Conservation (phyloP, 768 basidiomycete species). For the Tylopilus balloui region DNA sequence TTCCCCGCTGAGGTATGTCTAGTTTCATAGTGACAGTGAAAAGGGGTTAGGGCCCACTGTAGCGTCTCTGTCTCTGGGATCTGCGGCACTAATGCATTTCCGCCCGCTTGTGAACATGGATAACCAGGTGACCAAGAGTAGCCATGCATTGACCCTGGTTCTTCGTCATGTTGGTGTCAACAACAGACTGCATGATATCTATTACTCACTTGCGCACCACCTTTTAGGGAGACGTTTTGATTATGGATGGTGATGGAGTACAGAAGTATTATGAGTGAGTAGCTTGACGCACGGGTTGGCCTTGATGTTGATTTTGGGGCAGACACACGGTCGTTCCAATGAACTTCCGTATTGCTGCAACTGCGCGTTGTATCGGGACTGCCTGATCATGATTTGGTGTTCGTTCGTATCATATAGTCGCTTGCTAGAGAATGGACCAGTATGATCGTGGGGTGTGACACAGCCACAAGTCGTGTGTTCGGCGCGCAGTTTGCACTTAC, state of each 20-base stretch:
- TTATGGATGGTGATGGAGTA: conserved; percentile 70
- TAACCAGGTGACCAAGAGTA: conserved; percentile 19
- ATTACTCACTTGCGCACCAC: conserved; percentile 1
- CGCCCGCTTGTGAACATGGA: conserved; percentile 43
- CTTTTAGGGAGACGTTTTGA: conserved; percentile 69
- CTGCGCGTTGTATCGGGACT: conserved; percentile 60
- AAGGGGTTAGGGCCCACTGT: conserved; percentile 66
- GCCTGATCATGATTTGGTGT: conserved; percentile 12
- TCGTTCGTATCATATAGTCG: background rate
- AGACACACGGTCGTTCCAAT: conserved; percentile 74
- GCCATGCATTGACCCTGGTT: conserved; percentile 48
- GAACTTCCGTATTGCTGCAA: conserved; percentile 77
- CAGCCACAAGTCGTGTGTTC: conserved; percentile 13
- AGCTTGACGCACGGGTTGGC: background rate
- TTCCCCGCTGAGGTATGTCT: conserved; percentile 8
- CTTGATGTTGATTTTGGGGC: conserved; percentile 11
- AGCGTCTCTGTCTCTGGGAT: conserved; percentile 73
- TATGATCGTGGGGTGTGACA: conserved; percentile 1
- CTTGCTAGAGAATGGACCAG: background rate
- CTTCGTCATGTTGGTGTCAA: conserved; percentile 56
- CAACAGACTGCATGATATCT: background rate
- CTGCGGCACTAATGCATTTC: conserved; percentile 78
- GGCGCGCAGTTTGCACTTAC: background rate
- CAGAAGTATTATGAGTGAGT: conserved; percentile 71
- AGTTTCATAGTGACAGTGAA: conserved; percentile 83